These are phyloP conservation scores for Xylaria sp. DNA, from an alignment of 2,329 filamentous ascomycete genomes.

Conservation along the genomic window DNA sequence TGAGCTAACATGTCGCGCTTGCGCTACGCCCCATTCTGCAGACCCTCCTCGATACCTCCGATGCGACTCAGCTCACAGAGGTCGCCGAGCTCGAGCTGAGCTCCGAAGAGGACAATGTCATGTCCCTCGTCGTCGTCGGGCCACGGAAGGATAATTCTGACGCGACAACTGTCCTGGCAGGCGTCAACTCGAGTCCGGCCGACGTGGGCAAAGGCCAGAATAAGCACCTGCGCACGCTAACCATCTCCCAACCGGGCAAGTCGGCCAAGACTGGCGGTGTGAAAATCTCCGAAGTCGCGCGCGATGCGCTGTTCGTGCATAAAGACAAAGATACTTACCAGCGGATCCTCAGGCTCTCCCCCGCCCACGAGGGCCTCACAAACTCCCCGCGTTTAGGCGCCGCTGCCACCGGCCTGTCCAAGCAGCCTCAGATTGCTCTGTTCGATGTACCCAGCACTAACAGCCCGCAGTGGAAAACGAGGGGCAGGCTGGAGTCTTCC, in stretches of 20 bases:
- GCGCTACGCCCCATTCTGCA: conserved; percentile 48
- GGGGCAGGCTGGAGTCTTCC: conserved; percentile 61
- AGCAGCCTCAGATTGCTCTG: conserved; percentile 79
- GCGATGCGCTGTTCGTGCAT: conserved; percentile 63
- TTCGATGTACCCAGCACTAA: conserved; percentile 73
- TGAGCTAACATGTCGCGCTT: conserved; percentile 32
- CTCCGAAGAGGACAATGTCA: conserved; percentile 88
- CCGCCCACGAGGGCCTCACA: conserved; percentile 60
- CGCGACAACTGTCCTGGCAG: conserved; percentile 72
- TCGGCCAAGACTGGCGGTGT: conserved; percentile 51
- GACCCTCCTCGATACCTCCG: conserved; percentile 77
- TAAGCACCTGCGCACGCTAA: conserved; percentile 82
- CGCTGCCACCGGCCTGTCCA: conserved; percentile 80
- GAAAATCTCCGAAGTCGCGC: conserved; percentile 63
- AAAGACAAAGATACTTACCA: conserved; percentile 67
- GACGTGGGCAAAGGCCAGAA: conserved; percentile 82
- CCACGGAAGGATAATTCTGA: conserved; percentile 61
- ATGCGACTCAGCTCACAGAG: conserved; percentile 70
- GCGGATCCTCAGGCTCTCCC: conserved; percentile 65
- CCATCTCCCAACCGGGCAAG: conserved; percentile 57
- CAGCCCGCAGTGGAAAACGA: conserved; percentile 60
- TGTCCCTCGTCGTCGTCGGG: conserved; percentile 79
- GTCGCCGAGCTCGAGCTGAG: conserved; percentile 80
- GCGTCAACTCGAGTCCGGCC: conserved; percentile 82
- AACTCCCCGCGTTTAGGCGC: conserved; percentile 70